These are phyloP conservation scores for Haberlea rhodopensis DNA, from an alignment of 257 asterid genomes.

Conservation along the genomic window DNA sequence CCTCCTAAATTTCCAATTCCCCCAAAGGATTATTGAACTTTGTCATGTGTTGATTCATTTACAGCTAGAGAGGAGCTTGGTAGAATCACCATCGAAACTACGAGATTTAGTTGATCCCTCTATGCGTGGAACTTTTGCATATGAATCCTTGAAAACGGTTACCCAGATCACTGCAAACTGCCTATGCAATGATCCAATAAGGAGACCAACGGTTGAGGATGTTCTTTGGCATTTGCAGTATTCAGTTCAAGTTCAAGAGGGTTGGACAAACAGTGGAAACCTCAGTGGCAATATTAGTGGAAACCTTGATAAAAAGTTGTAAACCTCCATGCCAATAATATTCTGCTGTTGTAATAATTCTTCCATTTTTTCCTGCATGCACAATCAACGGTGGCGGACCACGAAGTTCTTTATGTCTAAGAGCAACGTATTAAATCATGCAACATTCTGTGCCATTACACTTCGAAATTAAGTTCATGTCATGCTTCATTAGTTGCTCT, in stretches of 20 bases:
- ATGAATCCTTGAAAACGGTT: constrained; percentile 77
- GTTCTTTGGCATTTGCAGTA: constrained; percentile 99
- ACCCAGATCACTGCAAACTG: constrained; percentile 77
- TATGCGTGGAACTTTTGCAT: constrained; percentile 79
- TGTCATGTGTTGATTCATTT: not conserved
- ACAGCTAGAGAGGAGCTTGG: constrained; percentile 76
- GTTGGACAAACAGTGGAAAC: constrained; percentile 85
- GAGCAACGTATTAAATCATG: not conserved
- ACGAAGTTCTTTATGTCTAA: not conserved
- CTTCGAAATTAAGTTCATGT: not conserved
- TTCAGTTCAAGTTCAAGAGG: constrained; percentile 96
- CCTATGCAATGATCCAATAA: constrained; percentile 55
- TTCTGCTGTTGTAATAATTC: not conserved
- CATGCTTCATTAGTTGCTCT: not conserved
- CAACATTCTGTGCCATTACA: not conserved
- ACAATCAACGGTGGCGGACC: not conserved
- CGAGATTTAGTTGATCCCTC: constrained; percentile 72
- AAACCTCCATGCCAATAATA: constrained; percentile 15
- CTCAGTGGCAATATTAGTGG: constrained; percentile 51
- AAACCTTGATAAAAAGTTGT: constrained; percentile 52
- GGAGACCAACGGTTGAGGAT: constrained; percentile 84
- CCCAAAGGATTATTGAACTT: not conserved
- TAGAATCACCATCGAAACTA: constrained; percentile 75
- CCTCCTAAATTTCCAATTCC: not conserved
- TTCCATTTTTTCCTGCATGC: not conserved